Percentiles rank a stretch among this genome's conserved stretches.
phyloP scores from a whole-genome alignment of 257 asterid genomes.

The Paulownia fortunei region DNA sequence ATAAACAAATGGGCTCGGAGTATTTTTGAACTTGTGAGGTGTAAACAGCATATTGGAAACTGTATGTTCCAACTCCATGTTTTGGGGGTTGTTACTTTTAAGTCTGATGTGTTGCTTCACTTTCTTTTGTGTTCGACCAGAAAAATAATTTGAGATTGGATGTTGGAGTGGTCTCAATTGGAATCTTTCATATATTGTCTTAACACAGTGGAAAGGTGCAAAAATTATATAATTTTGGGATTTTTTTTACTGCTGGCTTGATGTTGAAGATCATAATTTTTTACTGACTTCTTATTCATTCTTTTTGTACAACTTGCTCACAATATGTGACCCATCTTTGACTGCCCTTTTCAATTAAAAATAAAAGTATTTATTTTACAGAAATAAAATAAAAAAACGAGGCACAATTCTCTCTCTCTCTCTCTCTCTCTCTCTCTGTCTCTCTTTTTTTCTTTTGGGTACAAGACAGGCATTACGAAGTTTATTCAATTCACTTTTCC shows the following conservation, averaged over 20 bases:
- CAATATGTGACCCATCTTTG: too few species aligned
- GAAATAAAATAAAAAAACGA: background rate
- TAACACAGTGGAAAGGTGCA: background rate
- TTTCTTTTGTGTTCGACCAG: background rate
- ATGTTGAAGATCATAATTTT: too few species aligned
- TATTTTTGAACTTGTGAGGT: conserved; percentile 31
- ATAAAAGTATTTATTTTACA: too few species aligned
- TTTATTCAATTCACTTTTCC: conserved; percentile 29
- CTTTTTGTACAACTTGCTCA: too few species aligned
- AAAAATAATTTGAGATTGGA: background rate
- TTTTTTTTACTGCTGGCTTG: too few species aligned
- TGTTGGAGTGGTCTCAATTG: background rate
- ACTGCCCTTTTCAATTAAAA: too few species aligned
- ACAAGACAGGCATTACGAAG: background rate
- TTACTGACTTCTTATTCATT: too few species aligned
- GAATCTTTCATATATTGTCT: background rate
- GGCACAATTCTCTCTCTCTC: background rate
- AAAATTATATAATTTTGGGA: background rate
- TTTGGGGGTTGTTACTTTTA: conserved; percentile 23
- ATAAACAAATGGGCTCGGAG: too few species aligned
- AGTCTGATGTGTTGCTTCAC: conserved; percentile 15
- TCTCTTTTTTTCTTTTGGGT: background rate
- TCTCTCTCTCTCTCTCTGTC: too few species aligned
- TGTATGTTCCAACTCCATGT: conserved; percentile 29
- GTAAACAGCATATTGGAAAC: conserved; percentile 16